Evolutionary conservation across 2,329 filamentous ascomycete genomes (phyloP).

Genomic region (Cladophialophora bantiana): DNA sequence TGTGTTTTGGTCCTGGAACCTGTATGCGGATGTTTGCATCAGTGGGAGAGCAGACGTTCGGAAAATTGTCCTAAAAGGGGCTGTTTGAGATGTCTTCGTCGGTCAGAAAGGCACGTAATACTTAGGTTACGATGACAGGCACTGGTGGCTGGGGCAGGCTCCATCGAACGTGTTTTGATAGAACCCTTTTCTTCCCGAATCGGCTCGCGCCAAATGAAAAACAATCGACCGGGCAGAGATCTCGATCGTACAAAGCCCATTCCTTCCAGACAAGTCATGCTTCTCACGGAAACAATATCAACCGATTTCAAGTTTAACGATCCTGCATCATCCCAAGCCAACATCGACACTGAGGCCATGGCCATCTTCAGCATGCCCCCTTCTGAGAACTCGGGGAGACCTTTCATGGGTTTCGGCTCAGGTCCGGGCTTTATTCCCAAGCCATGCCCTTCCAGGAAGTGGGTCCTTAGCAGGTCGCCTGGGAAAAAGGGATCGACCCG

Average conservation of each 20-base stretch:
- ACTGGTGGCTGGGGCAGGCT: conserved; percentile 4
- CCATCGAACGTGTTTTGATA: conserved; percentile 4
- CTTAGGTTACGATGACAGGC: conserved; percentile 8
- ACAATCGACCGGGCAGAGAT: background rate
- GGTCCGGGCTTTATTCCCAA: background rate
- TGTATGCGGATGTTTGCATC: conserved; percentile 5
- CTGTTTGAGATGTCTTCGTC: conserved; percentile 1
- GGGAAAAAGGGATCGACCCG: background rate
- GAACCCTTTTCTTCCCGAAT: conserved; percentile 9
- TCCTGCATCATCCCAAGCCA: background rate
- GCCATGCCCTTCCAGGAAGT: conserved; percentile 10
- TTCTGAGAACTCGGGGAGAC: background rate
- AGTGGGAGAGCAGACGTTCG: background rate
- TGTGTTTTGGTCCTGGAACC: background rate
- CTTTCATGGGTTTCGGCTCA: background rate
- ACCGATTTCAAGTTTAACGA: background rate
- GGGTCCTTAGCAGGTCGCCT: background rate
- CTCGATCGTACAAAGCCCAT: background rate
- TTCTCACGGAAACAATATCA: background rate
- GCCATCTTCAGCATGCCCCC: background rate
- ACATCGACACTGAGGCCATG: background rate
- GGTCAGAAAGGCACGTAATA: conserved; percentile 7
- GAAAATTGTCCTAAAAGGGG: conserved; percentile 4
- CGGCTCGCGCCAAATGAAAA: conserved; percentile 15
- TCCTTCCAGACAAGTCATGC: background rate